Conservation (phyloP, 805 yeast species). For the Kazachstania martiniae region DNA sequence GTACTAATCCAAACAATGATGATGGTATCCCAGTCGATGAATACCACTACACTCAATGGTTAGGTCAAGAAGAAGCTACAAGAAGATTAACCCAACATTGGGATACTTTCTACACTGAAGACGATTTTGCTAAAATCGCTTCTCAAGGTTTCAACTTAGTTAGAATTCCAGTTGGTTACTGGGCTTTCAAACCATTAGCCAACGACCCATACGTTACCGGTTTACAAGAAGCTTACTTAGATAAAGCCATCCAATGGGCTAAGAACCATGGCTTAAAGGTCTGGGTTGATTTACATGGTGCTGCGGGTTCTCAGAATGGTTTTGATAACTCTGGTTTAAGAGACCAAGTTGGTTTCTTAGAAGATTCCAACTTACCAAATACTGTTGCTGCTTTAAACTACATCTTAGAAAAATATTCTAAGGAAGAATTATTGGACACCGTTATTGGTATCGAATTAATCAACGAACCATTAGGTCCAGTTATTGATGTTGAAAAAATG, state of each 20-base stretch:
- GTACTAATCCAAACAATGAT: conserved; percentile 25
- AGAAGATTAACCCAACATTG: conserved; percentile 56
- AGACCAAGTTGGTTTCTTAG: conserved; percentile 46
- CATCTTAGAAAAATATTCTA: conserved; percentile 56
- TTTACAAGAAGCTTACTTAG: conserved; percentile 53
- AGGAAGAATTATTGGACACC: conserved; percentile 49
- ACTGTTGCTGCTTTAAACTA: conserved; percentile 46
- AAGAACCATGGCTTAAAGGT: conserved; percentile 49
- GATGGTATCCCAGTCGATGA: conserved; percentile 68
- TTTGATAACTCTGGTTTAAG: conserved; percentile 88
- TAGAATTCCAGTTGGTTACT: conserved; percentile 87
- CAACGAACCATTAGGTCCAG: conserved; percentile 82
- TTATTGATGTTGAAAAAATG: conserved; percentile 46
- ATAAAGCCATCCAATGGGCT: conserved; percentile 72
- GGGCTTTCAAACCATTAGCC: conserved; percentile 63
- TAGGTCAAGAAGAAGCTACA: conserved; percentile 52
- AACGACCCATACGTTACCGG: conserved; percentile 82
- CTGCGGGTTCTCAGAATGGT: conserved; percentile 95
- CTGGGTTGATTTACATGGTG: conserved; percentile 92
- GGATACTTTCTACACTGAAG: conserved; percentile 64
- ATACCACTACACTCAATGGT: conserved; percentile 48
- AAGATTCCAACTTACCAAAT: conserved; percentile 37
- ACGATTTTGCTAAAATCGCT: conserved; percentile 53
- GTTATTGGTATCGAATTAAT: conserved; percentile 76
- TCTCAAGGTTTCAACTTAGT: conserved; percentile 67